Evolutionary conservation across 148 eudicot genomes (phyloP), one percentile per base, ranked within the genome.

Genomic region (Heliosperma pusillum): DNA sequence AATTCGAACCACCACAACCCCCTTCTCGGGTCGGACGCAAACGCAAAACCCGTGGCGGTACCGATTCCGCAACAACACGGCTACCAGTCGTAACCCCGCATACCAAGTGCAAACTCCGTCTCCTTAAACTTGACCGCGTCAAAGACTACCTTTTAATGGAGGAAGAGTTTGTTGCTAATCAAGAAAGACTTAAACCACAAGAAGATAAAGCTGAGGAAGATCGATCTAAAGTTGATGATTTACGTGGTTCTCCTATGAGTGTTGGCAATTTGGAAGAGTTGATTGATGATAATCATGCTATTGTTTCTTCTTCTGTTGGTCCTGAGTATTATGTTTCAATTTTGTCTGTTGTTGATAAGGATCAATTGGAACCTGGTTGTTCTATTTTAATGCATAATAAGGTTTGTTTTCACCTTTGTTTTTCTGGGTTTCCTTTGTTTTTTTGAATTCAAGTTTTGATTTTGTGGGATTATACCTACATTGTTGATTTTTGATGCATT

Each of bases 131-230:
- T 10, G 98, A 91, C n/a, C 77, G 98, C 6, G 78, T 93, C 30
- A 91, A 93, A 73, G 98, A 93, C 61, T 93, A 93, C 56, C 58
- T 93, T 45, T 29, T 93, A 20, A 93, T 93, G 98, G 96, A 93
- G 69, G 96, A 93, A 57, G 97, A 92, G 73, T 92, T 92, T 60
- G 97, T 92, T 19, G 73, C 91, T 0, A 92, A 92, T 76, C 98
- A 93, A 72, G 96, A 90, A 81, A 30, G 96, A 50, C 73, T 90
- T 66, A 93, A 90, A 82, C 96, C 97, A 0, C 97, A 88, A 72
- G 98, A 93, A 80, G 98, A 90, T 85, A 93, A 86, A 83, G 88
- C 92, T 1, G 96, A 90, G 77, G 98, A 93, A 86, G 98, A 93
- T 60, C 71, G 98, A 56, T 82, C 87, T 0, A 93, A 93, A 78